These are phyloP conservation scores for Sordariomycetes sp. DNA, from an alignment of 2,329 filamentous ascomycete species.

Conservation along the genomic window DNA sequence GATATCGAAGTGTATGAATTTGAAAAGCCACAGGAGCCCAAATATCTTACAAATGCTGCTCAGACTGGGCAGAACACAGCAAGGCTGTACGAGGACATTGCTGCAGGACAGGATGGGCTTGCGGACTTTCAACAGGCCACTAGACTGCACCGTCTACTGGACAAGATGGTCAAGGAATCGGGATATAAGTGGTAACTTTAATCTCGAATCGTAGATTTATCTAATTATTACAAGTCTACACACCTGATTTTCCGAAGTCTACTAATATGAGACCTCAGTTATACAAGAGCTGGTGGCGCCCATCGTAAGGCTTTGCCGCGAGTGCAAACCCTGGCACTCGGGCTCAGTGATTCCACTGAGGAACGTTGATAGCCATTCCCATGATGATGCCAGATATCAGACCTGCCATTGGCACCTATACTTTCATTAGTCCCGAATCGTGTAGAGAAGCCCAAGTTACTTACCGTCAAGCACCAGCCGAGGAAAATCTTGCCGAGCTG, in stretches of 20 bases:
- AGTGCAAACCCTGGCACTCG: too few species aligned
- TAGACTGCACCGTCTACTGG: not conserved
- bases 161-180: not conserved
- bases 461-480: slow-evolving; percentile 14
- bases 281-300: too few species aligned
- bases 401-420: not conserved
- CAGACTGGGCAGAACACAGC: slow-evolving; percentile 34
- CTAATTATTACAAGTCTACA: too few species aligned
- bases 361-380: not conserved
- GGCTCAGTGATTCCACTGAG: not conserved
- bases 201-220: too few species aligned
- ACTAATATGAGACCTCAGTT: too few species aligned
- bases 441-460: not conserved
- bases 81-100: slow-evolving; percentile 43
- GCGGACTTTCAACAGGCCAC: not conserved
- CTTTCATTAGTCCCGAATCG: not conserved
- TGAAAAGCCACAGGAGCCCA: slow-evolving; percentile 31
- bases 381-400: not conserved
- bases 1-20: slow-evolving; percentile 22
- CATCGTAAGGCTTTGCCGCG: too few species aligned
- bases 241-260: too few species aligned
- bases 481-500: slow-evolving; percentile 15
- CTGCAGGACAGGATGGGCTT: slow-evolving; percentile 10
- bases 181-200: not conserved
- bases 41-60: slow-evolving; percentile 20